A percentile compares a stretch with the other conserved stretches of the same genome.
Conservation (phyloP, 805 yeast genomes). For the Starmerella potacharoeniae region DNA sequence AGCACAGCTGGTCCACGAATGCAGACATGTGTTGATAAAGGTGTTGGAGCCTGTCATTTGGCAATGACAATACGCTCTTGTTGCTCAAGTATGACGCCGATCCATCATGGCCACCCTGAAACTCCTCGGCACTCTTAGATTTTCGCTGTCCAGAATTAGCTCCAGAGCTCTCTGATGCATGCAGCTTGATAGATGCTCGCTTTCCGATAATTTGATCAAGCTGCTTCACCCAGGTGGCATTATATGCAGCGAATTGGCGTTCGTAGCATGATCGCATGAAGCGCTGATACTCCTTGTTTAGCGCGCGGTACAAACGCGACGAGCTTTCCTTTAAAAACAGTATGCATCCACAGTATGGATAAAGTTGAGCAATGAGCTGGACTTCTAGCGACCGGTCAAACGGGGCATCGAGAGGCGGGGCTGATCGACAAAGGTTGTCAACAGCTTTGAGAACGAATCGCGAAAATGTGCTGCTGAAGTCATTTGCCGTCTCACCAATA, state of each 20-base stretch:
- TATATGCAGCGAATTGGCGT: background rate
- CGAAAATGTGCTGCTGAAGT: constrained; percentile 29
- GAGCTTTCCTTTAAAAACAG: constrained; percentile 52
- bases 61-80: background rate
- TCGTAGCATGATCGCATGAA: constrained; percentile 29
- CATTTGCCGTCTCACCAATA: constrained; percentile 45
- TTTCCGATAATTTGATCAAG: background rate
- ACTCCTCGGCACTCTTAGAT: background rate
- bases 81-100: background rate
- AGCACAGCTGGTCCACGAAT: constrained; percentile 8
- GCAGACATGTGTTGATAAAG: background rate
- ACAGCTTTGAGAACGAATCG: background rate
- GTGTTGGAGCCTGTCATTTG: background rate
- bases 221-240: background rate
- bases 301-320: constrained; percentile 34
- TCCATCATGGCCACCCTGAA: background rate
- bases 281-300: constrained; percentile 36
- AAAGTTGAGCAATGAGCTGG: constrained; percentile 20
- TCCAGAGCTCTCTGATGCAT: background rate
- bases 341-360: constrained; percentile 38
- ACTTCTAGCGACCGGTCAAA: constrained; percentile 20
- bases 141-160: background rate
- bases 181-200: background rate
- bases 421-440: background rate
- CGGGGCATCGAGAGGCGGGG: constrained; percentile 21